Percentiles rank a stretch among this genome's conserved stretches.
Evolutionary conservation across 352 stramenopile species (phyloP).

Genomic region (Lagenidium giganteum): DNA sequence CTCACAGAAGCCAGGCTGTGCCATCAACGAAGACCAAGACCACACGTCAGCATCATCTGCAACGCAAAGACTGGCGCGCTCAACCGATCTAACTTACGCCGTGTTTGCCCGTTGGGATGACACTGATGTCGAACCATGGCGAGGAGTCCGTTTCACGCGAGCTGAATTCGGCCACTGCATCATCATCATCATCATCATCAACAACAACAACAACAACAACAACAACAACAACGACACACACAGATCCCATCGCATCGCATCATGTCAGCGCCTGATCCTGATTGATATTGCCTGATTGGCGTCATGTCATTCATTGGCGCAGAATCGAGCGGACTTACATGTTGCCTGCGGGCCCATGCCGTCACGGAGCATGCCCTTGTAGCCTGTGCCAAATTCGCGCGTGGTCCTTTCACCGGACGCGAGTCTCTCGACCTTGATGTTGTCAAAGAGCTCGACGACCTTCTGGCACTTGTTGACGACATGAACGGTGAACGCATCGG

Average conservation of each 20-base stretch:
- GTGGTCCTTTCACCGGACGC: constrained; percentile 19
- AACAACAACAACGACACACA: too few species aligned
- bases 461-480: constrained; percentile 40
- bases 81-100: background rate
- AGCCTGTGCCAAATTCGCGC: constrained; percentile 14
- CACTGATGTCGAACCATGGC: constrained; percentile 51
- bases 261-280: too few species aligned
- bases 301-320: too few species aligned
- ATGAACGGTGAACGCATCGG: too few species aligned
- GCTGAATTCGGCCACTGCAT: constrained; percentile 43
- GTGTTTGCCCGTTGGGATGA: constrained; percentile 29
- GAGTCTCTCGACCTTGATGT: constrained; percentile 27
- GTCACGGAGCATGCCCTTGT: too few species aligned
- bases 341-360: too few species aligned
- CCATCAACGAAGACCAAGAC: background rate
- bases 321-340: too few species aligned
- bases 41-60: too few species aligned
- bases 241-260: too few species aligned
- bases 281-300: too few species aligned
- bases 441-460: constrained; percentile 45
- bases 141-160: constrained; percentile 19
- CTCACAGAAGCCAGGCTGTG: constrained; percentile 27
- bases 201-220: too few species aligned
- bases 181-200: constrained; percentile 6
- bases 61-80: too few species aligned